phyloP scores from a whole-genome alignment of 108 stramenopile genomes.

The Nannochloropsis gaditana region DNA sequence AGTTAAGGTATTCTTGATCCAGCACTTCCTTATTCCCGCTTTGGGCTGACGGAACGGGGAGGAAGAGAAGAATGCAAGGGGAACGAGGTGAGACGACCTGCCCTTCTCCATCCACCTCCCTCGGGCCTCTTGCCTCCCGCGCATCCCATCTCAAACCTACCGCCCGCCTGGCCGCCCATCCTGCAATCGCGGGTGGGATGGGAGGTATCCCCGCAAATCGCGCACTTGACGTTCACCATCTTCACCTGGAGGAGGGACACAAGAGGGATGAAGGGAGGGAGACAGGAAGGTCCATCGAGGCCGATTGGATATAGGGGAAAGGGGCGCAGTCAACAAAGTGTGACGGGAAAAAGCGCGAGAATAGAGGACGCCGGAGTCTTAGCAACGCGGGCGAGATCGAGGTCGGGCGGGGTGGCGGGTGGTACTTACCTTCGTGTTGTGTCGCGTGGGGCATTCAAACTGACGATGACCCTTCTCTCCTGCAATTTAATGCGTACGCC shows the following conservation, averaged over 20 bases:
- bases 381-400: neutral
- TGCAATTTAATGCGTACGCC: neutral
- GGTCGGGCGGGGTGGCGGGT: neutral
- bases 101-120: slow-evolving; percentile 36
- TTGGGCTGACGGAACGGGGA: slow-evolving; percentile 23
- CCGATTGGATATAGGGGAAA: neutral
- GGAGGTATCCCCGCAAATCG: slow-evolving; percentile 93
- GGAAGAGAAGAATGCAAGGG: slow-evolving; percentile 17
- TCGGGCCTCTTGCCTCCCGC: neutral
- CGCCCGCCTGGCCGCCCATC: slow-evolving; percentile 25
- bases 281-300: neutral
- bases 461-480: slow-evolving; percentile 88
- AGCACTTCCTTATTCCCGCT: slow-evolving; percentile 62
- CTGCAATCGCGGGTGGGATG: slow-evolving; percentile 96
- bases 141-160: neutral
- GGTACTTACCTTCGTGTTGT: neutral
- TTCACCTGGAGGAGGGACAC: slow-evolving; percentile 51
- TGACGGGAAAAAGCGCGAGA: too few species aligned
- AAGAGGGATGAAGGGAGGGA: slow-evolving; percentile 21
- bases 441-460: slow-evolving; percentile 81
- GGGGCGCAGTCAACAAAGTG: too few species aligned
- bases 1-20: slow-evolving; percentile 82
- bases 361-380: too few species aligned
- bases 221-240: slow-evolving; percentile 72
- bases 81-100: neutral